Evolutionary conservation across 345 rosid genomes (phyloP), one percentile per base, ranked within the genome.

Genomic region (Citrus sinensis): DNA sequence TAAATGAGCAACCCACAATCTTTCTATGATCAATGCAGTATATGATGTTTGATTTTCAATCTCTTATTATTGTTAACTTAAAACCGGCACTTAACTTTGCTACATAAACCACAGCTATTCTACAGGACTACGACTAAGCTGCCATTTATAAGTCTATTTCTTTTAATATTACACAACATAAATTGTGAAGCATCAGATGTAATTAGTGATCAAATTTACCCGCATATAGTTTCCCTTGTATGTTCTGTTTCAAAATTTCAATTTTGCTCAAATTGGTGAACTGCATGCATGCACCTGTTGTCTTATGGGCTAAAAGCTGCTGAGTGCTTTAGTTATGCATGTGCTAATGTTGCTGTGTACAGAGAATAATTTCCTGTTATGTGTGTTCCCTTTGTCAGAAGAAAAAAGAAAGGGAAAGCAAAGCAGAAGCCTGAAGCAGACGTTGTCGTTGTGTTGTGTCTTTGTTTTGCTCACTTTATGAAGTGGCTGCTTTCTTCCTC

Each of bases 401-500:
- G 46, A 64, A 75, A 75, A 40, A 40, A 35, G 32, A 64, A 60
- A 64, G 22, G 40, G 70, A 32, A 51, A 24, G 39, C 35, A 62
- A 54, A 60, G 75, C 63, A 54, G 24, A 59, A 22, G 62, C 29
- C 25, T 7, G 10, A 59, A 35, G 5, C 27, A 66, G 10, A 35
- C 70, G 20, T 65, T 70, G 20, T 65, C 8, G 10, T 22, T n/a
- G 77, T 29, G 14, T 27, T 76, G 49, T 65, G 20, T 22, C 4
- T 30, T 63, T 49, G 65, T 19, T 62, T 42, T 42, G 29, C 24
- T 54, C 66, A 54, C 79, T 76, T 76, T 55, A 8, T 7, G 4
- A 3, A 4, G 55, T 16, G n/a, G 27, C 40, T 82, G 74, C 81
- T 82, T 82, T 79, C 77, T 61, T 80, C 83, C 84, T 87, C 42